Evolutionary conservation across 2,329 filamentous ascomycete species (phyloP), one percentile per base, ranked within the genome.

Genomic region (Clonostachys rosea): DNA sequence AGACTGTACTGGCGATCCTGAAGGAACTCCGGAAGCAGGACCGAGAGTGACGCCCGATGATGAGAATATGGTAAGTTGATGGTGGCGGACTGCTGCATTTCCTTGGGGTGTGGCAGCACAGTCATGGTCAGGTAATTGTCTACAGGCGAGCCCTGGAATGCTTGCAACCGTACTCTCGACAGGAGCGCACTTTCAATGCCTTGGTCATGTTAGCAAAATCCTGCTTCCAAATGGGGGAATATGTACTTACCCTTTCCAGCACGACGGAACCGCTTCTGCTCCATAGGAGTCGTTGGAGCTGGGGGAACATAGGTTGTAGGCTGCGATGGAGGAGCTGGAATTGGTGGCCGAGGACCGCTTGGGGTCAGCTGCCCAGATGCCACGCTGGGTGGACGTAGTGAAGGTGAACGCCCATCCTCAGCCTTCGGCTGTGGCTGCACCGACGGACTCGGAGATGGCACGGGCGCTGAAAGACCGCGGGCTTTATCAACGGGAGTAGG

Each of bases 1-100:
- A 94, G 69, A 59, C 86, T 89, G 67, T 88, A 89, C 44, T 89
- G 82, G 34, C 89, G 83, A 40, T 72, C 76, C 49, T 84, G 79
- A 5, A 89, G 67, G 34, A 76, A 75, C 9, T 82, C 68, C 1
- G 83, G 79, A 16, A 95, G 72, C 11, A 76, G 78, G 5, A 87
- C 84, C 18, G 80, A 74, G 48, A 95, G 76, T 50, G 91, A 86
- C 16, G 95, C 69, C 49, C 85, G 84, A 54, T 81, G 83, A 56
- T 91, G 82, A 42, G 75, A 78, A 2, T 77, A 66, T 2, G 87
- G 83, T 10, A 94, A 70, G 49, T 83, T 85, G 47, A 94, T 71
- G 6, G 88, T 87, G 40, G 87, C 72, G 5, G 84, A 89, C 56
- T 92, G 86, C 49, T 89, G 82, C 30, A 82, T 77, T 56, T 86